A percentile compares a stretch with the other conserved stretches of the same genome.
These are phyloP conservation scores for Wickerhamiella spandovensis DNA, from an alignment of 805 yeast species.

Conservation along the genomic window DNA sequence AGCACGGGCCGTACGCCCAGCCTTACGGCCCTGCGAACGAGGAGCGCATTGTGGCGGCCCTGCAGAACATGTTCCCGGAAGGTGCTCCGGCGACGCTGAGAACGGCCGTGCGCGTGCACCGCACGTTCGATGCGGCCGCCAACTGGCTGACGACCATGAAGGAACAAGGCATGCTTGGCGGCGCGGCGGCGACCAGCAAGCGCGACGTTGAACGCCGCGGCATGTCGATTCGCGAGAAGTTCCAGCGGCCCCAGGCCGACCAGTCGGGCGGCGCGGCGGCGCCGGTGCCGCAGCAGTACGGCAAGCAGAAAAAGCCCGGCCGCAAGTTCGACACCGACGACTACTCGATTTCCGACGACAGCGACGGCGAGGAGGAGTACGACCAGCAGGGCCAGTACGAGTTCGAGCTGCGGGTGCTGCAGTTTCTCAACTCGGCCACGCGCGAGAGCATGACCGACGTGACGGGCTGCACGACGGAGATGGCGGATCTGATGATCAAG, in stretches of 20 bases:
- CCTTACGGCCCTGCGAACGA: conserved; percentile 2
- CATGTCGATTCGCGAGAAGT: conserved; percentile 27
- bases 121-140: conserved; percentile 25
- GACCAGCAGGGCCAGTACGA: conserved; percentile 22
- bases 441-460: conserved; percentile 68
- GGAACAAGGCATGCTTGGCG: conserved; percentile 19
- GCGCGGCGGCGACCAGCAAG: conserved; percentile 16
- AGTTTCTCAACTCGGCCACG: conserved; percentile 68
- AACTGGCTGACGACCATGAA: conserved; percentile 23
- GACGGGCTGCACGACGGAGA: conserved; percentile 50
- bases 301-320: not conserved
- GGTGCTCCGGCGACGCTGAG: conserved; percentile 16
- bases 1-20: not conserved
- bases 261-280: not conserved
- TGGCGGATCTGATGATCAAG: conserved; percentile 50
- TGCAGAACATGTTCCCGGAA: conserved; percentile 14
- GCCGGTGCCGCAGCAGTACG: not conserved
- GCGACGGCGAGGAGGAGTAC: conserved; percentile 29
- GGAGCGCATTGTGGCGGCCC: conserved; percentile 8
- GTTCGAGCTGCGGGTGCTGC: conserved; percentile 54
- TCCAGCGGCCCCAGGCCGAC: conserved; percentile 10
- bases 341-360: conserved; percentile 36
- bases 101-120: conserved; percentile 19
- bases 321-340: conserved; percentile 23
- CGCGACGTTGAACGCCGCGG: conserved; percentile 20